Evolutionary conservation across 768 basidiomycete genomes (phyloP).

Genomic region (Lyophyllum shimeji): DNA sequence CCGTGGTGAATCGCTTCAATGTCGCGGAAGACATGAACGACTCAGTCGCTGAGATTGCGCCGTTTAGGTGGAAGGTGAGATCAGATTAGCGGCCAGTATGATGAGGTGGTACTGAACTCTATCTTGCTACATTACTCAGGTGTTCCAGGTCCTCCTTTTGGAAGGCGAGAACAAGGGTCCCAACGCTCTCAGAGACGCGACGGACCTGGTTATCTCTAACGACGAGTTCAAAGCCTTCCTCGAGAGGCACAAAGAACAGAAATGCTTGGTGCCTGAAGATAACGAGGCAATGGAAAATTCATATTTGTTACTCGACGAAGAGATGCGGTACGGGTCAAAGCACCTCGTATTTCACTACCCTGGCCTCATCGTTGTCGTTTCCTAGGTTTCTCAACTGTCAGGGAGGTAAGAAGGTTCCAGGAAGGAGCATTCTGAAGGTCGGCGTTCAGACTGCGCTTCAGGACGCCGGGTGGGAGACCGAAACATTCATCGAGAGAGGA

Average conservation of each 20-base stretch:
- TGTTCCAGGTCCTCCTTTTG: constrained; percentile 2
- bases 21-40: constrained; percentile 20
- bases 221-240: background rate
- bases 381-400: constrained; percentile 22
- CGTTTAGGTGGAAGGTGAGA: constrained; percentile 17
- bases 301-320: constrained; percentile 3
- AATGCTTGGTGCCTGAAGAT: background rate
- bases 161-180: constrained; percentile 2
- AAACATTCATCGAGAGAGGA: constrained; percentile 20
- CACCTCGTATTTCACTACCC: background rate
- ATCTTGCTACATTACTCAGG: background rate
- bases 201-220: background rate
- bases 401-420: constrained; percentile 19
- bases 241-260: background rate
- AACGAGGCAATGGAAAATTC: constrained; percentile 3
- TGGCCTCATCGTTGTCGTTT: background rate
- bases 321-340: constrained; percentile 1
- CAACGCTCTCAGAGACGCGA: constrained; percentile 1
- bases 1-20: constrained; percentile 18
- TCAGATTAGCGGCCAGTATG: background rate
- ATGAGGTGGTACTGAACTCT: too few relatives aligned
- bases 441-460: constrained; percentile 23
- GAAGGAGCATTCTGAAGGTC: constrained; percentile 17
- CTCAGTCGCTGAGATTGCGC: constrained; percentile 15
- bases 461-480: constrained; percentile 21